These are phyloP conservation scores for Filobasidium floriforme DNA, from an alignment of 768 basidiomycete species.

Conservation along the genomic window DNA sequence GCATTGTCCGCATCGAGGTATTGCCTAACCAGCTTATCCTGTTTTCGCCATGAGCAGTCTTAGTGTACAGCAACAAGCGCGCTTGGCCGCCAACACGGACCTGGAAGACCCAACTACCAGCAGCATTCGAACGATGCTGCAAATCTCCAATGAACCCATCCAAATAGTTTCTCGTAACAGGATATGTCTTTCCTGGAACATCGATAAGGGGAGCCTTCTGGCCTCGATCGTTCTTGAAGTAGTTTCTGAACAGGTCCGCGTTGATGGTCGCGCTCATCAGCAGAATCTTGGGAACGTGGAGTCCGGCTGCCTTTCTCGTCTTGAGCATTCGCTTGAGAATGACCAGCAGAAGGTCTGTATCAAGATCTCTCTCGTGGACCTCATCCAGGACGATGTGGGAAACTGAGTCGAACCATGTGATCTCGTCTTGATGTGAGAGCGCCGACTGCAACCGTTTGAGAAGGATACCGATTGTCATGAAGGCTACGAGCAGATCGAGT, in stretches of 20 bases:
- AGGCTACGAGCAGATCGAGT: conserved; percentile 51
- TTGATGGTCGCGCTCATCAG: conserved; percentile 97
- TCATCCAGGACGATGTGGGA: conserved; percentile 92
- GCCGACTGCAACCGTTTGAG: conserved; percentile 74
- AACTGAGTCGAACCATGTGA: conserved; percentile 58
- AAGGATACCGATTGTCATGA: conserved; percentile 72
- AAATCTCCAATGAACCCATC: conserved; percentile 65
- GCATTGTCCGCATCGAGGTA: conserved; percentile 52
- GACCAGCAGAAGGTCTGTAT: conserved; percentile 81
- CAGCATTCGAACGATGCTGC: conserved; percentile 23
- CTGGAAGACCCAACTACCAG: conserved; percentile 22
- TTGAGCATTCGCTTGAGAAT: conserved; percentile 75
- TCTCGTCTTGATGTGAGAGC: conserved; percentile 47
- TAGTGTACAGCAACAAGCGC: neutral
- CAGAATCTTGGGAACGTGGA: conserved; percentile 67
- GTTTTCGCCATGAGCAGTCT: neutral
- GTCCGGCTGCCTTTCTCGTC: conserved; percentile 56
- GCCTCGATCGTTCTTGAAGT: conserved; percentile 62
- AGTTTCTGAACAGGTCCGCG: conserved; percentile 75
- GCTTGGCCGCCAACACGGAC: neutral
- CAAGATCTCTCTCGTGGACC: conserved; percentile 90
- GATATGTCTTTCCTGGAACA: conserved; percentile 84
- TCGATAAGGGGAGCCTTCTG: conserved; percentile 63
- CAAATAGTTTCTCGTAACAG: conserved; percentile 71
- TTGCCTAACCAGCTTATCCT: conserved; percentile 60